These are phyloP conservation scores for Colletotrichum tanaceti DNA, from an alignment of 2,329 filamentous ascomycete genomes.

Conservation along the genomic window DNA sequence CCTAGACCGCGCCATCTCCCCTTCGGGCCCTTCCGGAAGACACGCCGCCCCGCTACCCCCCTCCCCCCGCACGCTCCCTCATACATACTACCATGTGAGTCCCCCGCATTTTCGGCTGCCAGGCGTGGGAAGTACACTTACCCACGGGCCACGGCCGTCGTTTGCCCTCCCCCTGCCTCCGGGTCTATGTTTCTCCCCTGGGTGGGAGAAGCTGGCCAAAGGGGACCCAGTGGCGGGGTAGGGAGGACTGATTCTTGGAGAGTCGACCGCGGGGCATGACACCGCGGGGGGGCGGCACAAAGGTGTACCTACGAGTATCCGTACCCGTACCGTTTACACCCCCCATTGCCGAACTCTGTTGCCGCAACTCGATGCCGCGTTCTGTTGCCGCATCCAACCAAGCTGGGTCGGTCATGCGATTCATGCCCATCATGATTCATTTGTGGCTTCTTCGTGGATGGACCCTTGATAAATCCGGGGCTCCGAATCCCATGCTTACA, in stretches of 20 bases:
- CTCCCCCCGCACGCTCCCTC: too few species aligned
- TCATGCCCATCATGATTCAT: slow-evolving; percentile 23
- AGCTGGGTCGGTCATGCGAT: slow-evolving; percentile 27
- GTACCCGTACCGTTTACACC: too few species aligned
- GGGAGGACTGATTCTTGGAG: not conserved
- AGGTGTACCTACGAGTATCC: slow-evolving; percentile 13
- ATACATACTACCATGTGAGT: too few species aligned
- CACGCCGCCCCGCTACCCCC: not conserved
- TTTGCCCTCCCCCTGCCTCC: not conserved
- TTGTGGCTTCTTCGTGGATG: not conserved
- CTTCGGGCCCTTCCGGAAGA: not conserved
- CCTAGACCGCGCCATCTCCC: not conserved
- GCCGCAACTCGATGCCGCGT: slow-evolving; percentile 23
- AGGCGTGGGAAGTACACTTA: slow-evolving; percentile 22
- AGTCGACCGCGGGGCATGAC: slow-evolving; percentile 2
- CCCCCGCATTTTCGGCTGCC: slow-evolving; percentile 21
- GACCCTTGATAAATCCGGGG: slow-evolving; percentile 8
- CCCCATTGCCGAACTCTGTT: slow-evolving; percentile 22
- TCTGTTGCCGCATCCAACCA: slow-evolving; percentile 24
- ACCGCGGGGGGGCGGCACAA: not conserved
- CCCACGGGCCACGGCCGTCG: not conserved
- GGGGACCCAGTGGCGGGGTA: slow-evolving; percentile 7
- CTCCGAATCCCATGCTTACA: not conserved
- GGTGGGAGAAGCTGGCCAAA: not conserved
- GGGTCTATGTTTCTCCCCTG: slow-evolving; percentile 20